phyloP scores from a whole-genome alignment of 1,139 yeast genomes.

The Taphrina sp. region DNA sequence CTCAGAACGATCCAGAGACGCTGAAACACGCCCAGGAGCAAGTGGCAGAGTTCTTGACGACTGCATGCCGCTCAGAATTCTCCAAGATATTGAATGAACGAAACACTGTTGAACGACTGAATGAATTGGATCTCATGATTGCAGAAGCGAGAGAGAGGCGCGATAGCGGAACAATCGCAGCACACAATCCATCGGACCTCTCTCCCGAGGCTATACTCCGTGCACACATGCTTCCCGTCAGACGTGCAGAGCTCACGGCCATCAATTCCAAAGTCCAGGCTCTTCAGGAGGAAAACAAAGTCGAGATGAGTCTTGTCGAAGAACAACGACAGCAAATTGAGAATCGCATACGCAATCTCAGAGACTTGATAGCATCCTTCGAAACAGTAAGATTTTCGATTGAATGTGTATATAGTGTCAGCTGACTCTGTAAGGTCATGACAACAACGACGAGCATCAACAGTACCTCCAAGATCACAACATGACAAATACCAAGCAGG shows the following conservation, averaged over 20 bases:
- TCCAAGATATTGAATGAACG: conserved; percentile 24
- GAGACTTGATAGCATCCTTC: conserved; percentile 1
- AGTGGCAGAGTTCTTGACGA: conserved; percentile 3
- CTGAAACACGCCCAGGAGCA: conserved; percentile 24
- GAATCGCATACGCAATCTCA: not conserved
- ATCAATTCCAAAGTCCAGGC: not conserved
- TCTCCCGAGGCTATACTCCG: conserved; percentile 22
- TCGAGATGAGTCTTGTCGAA: not conserved
- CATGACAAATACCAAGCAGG: no score
- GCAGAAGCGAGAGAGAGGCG: conserved; percentile 13
- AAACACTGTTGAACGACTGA: conserved; percentile 7
- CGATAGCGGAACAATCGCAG: not conserved
- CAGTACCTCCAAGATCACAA: no score
- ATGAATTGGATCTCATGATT: conserved; percentile 25
- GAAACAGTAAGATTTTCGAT: conserved; percentile 16
- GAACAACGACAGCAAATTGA: conserved; percentile 9
- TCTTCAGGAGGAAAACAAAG: conserved; percentile 17
- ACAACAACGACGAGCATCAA: conserved; percentile 8
- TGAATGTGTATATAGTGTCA: no score
- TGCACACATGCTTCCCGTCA: conserved; percentile 28
- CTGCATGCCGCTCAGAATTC: conserved; percentile 13
- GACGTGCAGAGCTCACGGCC: conserved; percentile 11
- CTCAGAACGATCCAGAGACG: conserved; percentile 15
- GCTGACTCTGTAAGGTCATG: no score
- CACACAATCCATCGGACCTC: conserved; percentile 10